Evolutionary conservation across 345 rosid genomes (phyloP), one percentile per base, ranked within the genome.

Genomic region (Hibiscus trionum): DNA sequence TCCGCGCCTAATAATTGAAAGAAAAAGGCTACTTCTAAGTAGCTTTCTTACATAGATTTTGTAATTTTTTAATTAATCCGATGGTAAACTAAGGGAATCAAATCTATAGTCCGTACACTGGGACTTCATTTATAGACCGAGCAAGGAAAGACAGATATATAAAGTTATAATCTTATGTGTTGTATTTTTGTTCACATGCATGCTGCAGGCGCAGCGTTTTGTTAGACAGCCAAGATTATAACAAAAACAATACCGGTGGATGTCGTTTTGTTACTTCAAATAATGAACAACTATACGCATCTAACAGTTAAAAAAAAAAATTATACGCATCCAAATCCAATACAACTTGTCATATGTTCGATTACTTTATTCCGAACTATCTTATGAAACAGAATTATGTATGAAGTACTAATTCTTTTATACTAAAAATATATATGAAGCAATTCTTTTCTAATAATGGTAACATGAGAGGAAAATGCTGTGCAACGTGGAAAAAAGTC

Each of bases 401-500:
- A 21, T 21, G 24, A 21, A 21, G 24, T 21, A 21, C 24, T 21
- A 0, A 21, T 21, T 21, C 24, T 21, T 21, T 21, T 21, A 21
- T 21, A 21, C 24, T 21, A 21, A 21, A 21, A 21, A 21, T 21
- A 21, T 21, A 21, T 21, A 21, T 21, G 24, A 21, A 21, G 24
- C 21, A 21, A 21, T 31, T 31, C 33, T 31, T 29, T 29, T 29
- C 31, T 29, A 55, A 17, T 8, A 55, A 9, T 8, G 60, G 27
- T 3, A 17, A 16, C 60, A 55, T 56, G 29, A 55, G 33, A 31
- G 12, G 49, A 24, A 39, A 69, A 29, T 33, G 72, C 9, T 10
- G 56, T 21, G 16, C 29, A 19, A 72, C 31, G 68, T 33, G 79
- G 72, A 33, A 15, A 27, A 59, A 46, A 58, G 15, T 9, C 73